Evolutionary conservation across 352 stramenopile genomes (phyloP).

Genomic region (Phytophthora cryptogea): DNA sequence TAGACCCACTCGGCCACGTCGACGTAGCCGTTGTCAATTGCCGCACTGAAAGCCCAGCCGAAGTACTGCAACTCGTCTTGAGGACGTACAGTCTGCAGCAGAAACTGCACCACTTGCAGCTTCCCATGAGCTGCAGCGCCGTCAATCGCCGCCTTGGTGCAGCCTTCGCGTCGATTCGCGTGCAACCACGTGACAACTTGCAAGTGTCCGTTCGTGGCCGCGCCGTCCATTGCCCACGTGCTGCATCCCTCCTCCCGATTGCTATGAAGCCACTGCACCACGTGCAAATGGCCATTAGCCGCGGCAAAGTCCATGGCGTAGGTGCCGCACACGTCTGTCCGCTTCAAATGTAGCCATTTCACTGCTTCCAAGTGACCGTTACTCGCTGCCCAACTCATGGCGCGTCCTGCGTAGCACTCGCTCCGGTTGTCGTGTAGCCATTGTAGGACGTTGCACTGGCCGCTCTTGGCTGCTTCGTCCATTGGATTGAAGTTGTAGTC

Average conservation of each 20-base stretch:
- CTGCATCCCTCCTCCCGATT: constrained; percentile 24
- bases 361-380: constrained; percentile 28
- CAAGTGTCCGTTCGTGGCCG: constrained; percentile 30
- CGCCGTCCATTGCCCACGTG: constrained; percentile 31
- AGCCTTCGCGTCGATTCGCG: constrained; percentile 20
- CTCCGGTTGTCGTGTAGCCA: constrained; percentile 27
- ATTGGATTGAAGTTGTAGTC: constrained; percentile 38
- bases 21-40: constrained; percentile 12
- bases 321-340: constrained; percentile 17
- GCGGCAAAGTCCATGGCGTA: constrained; percentile 31
- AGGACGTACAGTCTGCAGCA: constrained; percentile 16
- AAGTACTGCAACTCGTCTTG: constrained; percentile 20
- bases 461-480: constrained; percentile 28
- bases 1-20: constrained; percentile 15
- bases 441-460: constrained; percentile 16
- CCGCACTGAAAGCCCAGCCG: constrained; percentile 18
- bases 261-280: constrained; percentile 22
- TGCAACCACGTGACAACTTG: constrained; percentile 31
- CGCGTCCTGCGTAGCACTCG: constrained; percentile 15
- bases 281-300: constrained; percentile 21
- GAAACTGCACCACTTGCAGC: constrained; percentile 25
- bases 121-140: constrained; percentile 23
- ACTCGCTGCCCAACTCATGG: constrained; percentile 27
- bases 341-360: constrained; percentile 28
- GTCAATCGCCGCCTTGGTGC: constrained; percentile 30